Conservation (phyloP, 768 basidiomycete genomes). For the Cyclocybe cylindracea region DNA sequence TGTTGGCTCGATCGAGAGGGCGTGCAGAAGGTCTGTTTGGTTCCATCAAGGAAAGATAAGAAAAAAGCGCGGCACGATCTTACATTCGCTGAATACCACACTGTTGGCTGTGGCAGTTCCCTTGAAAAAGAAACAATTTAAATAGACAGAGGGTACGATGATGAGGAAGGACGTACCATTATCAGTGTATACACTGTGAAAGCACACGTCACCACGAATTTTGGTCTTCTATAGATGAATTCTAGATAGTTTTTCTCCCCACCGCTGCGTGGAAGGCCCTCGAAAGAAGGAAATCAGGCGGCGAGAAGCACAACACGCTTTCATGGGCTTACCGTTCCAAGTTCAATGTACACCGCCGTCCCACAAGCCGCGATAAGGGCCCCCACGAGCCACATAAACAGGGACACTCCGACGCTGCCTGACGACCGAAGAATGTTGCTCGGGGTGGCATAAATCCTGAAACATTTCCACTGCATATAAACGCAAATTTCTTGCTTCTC, state of each 20-base stretch:
- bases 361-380: conserved; percentile 65
- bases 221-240: conserved; percentile 64
- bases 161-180: conserved; percentile 38
- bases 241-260: conserved; percentile 81
- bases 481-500: background rate
- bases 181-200: conserved; percentile 61
- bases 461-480: background rate
- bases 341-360: conserved; percentile 72
- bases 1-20: conserved; percentile 46
- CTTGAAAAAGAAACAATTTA: conserved; percentile 28
- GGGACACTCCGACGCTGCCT: conserved; percentile 69
- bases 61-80: conserved; percentile 6
- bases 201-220: conserved; percentile 59
- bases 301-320: background rate
- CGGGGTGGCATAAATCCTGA: conserved; percentile 71
- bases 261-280: conserved; percentile 72
- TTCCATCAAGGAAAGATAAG: background rate
- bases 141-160: background rate
- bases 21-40: conserved; percentile 57
- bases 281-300: background rate
- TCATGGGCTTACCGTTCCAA: conserved; percentile 59
- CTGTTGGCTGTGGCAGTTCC: conserved; percentile 60
- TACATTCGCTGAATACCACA: conserved; percentile 76
- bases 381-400: conserved; percentile 73
- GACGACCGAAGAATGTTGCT: conserved; percentile 66